phyloP scores from a whole-genome alignment of 2,329 filamentous ascomycete species.

The Colletotrichum sp. region DNA sequence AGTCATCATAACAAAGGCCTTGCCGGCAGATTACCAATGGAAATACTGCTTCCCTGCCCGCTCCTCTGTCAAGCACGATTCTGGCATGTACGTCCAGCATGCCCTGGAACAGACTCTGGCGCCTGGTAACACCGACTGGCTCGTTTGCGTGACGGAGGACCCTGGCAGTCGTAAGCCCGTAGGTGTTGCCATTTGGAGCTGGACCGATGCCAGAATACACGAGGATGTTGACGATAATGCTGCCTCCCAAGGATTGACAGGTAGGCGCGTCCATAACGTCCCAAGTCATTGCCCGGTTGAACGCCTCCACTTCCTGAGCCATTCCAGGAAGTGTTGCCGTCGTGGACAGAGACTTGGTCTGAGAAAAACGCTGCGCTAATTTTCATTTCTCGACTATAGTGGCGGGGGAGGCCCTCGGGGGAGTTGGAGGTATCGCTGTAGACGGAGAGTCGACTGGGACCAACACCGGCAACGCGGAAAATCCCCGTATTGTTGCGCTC shows the following conservation, averaged over 20 bases:
- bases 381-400: too few relatives aligned
- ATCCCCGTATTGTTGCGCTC: neutral
- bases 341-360: neutral
- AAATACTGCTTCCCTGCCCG: neutral
- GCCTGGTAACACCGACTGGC: neutral
- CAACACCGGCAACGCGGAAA: neutral
- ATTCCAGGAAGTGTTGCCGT: neutral
- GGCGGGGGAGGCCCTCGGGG: neutral
- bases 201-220: neutral
- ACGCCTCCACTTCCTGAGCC: neutral
- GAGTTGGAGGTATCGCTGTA: rapidly evolving
- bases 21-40: neutral
- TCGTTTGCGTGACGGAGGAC: neutral
- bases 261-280: neutral
- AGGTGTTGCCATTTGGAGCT: neutral
- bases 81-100: neutral
- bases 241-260: neutral
- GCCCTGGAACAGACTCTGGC: neutral
- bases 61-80: neutral
- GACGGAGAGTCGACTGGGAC: neutral
- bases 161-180: neutral
- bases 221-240: neutral
- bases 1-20: neutral
- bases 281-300: neutral
- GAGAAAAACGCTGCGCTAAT: neutral